Evolutionary conservation across 768 basidiomycete genomes (phyloP).

Genomic region (Tylopilus plumbeoviolaceoides): DNA sequence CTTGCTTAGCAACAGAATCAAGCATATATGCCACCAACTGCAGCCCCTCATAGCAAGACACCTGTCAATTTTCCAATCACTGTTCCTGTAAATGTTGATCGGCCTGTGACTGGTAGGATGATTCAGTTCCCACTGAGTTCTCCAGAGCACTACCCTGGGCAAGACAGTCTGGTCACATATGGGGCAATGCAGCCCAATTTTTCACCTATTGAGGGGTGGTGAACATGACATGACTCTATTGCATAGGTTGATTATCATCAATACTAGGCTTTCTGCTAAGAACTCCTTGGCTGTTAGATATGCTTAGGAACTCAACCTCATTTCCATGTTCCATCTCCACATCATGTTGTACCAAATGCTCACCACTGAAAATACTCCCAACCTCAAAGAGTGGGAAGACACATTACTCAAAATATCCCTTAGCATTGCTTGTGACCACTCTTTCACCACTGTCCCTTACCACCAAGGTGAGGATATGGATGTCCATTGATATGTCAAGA

Average conservation of each 20-base stretch:
- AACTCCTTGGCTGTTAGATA: slow-evolving; percentile 43
- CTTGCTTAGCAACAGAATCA: slow-evolving; percentile 37
- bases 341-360: slow-evolving; percentile 91
- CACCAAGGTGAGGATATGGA: slow-evolving; percentile 93
- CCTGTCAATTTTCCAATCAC: slow-evolving; percentile 56
- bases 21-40: slow-evolving; percentile 24
- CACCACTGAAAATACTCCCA: slow-evolving; percentile 74
- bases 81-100: slow-evolving; percentile 48
- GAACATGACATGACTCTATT: slow-evolving; percentile 83
- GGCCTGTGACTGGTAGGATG: slow-evolving; percentile 53
- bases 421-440: slow-evolving; percentile 79
- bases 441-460: slow-evolving; percentile 66
- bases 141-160: slow-evolving; percentile 53
- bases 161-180: slow-evolving; percentile 53
- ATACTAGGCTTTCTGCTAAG: slow-evolving; percentile 3
- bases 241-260: slow-evolving; percentile 52
- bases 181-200: slow-evolving; percentile 50
- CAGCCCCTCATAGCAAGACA: slow-evolving; percentile 43
- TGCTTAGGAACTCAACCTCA: slow-evolving; percentile 76
- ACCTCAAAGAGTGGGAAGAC: slow-evolving; percentile 85
- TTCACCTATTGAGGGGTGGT: slow-evolving; percentile 67
- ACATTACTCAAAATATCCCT: slow-evolving; percentile 77
- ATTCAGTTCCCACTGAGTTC: slow-evolving; percentile 81
- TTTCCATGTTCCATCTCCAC: slow-evolving; percentile 86
- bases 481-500: slow-evolving; percentile 91